Evolutionary conservation across 176 grass and related monocot species (phyloP), one percentile per base, ranked within the genome.

Genomic region (Musa troglodytarum): DNA sequence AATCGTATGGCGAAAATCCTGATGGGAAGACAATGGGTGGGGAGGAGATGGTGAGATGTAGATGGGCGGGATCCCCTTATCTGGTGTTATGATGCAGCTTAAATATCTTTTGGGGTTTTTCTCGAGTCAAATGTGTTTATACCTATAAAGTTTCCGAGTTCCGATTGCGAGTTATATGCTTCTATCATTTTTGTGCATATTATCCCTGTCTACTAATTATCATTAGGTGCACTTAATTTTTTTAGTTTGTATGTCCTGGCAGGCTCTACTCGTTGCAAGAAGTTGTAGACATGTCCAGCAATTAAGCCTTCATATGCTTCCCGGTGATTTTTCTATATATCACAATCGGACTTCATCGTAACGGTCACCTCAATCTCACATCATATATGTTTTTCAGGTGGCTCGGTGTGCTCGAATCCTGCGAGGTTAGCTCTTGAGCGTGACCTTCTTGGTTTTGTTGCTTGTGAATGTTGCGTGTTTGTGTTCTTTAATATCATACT

Each of bases 251-350:
- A 15, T 17, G 15, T 57, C 12, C 54, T 57, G 78, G 72, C 81
- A 92, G 90, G 76, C 82, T 59, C 65, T 92, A 54, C 77, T 85
- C 78, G 71, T 92, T 10, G 61, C 83, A 52, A 90, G 81, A 85
- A 88, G 90, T 76, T 88, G 12, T 21, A 74, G 81, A 73, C 81
- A 87, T 75, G 85, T 79, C 61, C 83, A 85, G 70, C 83, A 85
- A 68, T 90, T 86, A 75, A 92, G 86, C 83, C 78, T 83, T 69
- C 90, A 87, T 50, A 78, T 92, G 80, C 87, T 90, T 77, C 85
- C 90, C 83, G 87, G 93, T 97, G 24, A 10, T 82, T 85, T 43
- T 67, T 29, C 71, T 29, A 19, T 16, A 49, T 63, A 26, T 10
- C 68, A 69, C 69, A 54, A 72, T 28, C 79, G n/a, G 12, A 51